Conservation (phyloP, 148 eudicot genomes). For the Diospyros lotus region DNA sequence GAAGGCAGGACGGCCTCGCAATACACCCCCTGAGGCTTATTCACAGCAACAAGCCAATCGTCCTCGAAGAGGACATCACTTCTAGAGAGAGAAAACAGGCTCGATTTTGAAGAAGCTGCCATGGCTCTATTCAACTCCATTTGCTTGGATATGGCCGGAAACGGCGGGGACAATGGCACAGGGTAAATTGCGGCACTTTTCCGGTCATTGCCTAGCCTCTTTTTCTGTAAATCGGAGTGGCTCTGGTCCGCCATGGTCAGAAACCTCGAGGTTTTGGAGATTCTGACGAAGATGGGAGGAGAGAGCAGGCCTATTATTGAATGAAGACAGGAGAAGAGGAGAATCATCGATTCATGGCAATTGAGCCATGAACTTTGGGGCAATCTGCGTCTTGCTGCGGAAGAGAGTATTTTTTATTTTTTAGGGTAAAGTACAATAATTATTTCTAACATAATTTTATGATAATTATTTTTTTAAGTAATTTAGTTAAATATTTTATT, state of each 20-base stretch:
- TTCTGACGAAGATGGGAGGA: slow-evolving; percentile 2
- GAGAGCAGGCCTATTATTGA: neutral
- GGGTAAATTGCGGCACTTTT: slow-evolving; percentile 42
- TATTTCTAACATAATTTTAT: too few species aligned
- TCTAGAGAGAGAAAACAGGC: slow-evolving; percentile 43
- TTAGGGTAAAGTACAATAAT: too few species aligned
- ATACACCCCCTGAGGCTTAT: slow-evolving; percentile 80
- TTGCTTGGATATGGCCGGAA: slow-evolving; percentile 69
- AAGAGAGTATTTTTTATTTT: too few species aligned
- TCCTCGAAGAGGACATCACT: slow-evolving; percentile 66
- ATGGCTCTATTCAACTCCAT: slow-evolving; percentile 79
- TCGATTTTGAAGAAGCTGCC: slow-evolving; percentile 80
- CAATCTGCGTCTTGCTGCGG: too few species aligned
- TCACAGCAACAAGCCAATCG: slow-evolving; percentile 76
- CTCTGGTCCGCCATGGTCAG: slow-evolving; percentile 28
- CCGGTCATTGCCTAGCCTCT: slow-evolving; percentile 25
- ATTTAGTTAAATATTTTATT: too few species aligned
- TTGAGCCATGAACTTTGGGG: too few species aligned
- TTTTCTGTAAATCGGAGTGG: slow-evolving; percentile 22
- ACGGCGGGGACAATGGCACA: slow-evolving; percentile 73
- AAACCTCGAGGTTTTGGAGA: neutral
- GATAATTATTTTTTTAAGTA: too few species aligned
- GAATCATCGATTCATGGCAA: neutral
- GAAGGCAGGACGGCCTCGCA: slow-evolving; percentile 72
- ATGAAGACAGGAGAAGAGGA: slow-evolving; percentile 5